These are phyloP conservation scores for Cryptosporidium felis DNA, from an alignment of 169 alveolate genomes.

Conservation along the genomic window DNA sequence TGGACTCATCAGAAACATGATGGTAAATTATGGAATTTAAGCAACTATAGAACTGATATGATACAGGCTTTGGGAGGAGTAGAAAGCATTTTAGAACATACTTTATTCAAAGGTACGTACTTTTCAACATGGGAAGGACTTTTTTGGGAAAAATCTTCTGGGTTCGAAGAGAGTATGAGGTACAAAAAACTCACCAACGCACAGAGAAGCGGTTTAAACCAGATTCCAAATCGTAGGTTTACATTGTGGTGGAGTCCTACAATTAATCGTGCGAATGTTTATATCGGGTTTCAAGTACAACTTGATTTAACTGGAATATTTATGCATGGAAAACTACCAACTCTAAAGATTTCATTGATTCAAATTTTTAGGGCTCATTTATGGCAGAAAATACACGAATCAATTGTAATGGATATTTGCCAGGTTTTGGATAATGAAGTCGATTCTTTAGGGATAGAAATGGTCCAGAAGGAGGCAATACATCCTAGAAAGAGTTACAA, in stretches of 20 bases:
- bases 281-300: conserved; percentile 99
- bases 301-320: conserved; percentile 99
- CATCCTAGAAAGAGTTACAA: conserved; percentile 99
- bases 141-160: conserved; percentile 99
- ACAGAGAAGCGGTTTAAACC: conserved; percentile 98
- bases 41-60: conserved; percentile 99
- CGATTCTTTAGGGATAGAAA: conserved; percentile 97
- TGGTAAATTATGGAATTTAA: conserved; percentile 99
- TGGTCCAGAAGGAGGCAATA: conserved; percentile 99
- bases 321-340: conserved; percentile 99
- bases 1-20: conserved; percentile 99
- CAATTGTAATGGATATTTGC: conserved; percentile 99
- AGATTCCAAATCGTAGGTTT: conserved; percentile 99
- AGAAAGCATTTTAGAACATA: conserved; percentile 99
- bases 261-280: conserved; percentile 99
- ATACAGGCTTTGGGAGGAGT: conserved; percentile 99
- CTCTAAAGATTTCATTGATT: conserved; percentile 98
- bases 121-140: conserved; percentile 99
- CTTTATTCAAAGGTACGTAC: conserved; percentile 99
- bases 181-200: conserved; percentile 99
- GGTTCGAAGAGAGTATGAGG: conserved; percentile 99
- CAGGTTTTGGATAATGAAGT: conserved; percentile 98
- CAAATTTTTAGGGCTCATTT: conserved; percentile 99
- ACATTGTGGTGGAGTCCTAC: conserved; percentile 99
- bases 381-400: conserved; percentile 99